Evolutionary conservation across 2,329 filamentous ascomycete genomes (phyloP), one percentile per base, ranked within the genome.

Genomic region (Truncatella angustata): DNA sequence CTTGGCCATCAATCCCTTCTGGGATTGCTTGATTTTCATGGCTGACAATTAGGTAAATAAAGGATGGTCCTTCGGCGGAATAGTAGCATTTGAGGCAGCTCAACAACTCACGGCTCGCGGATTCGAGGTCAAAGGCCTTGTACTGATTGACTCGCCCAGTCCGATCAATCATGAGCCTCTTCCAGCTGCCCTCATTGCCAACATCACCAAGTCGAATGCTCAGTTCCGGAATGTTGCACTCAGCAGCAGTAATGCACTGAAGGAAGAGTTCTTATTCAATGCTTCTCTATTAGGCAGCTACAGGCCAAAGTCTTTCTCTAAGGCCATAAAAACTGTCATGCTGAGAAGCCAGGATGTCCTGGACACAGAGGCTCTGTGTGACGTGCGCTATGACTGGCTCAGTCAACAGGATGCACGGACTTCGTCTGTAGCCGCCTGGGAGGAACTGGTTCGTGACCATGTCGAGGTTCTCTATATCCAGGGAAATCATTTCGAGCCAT

Each of bases 61-160:
- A 51, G 81, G 82, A n/a, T 85, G 81, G 81, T 83, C 77, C 14
- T 79, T 79, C 4, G 82, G 82, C 30, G 80, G 81, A 10, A 77
- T 82, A 36, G 74, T 78, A 48, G 79, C 81, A 12, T 84, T 74
- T 57, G 75, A 80, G 50, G 71, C 70, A 4, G 71, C 73, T 2
- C 67, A 67, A 12, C 66, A 71, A 23, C 62, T 77, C 6, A 65
- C 69, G 21, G 60, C 65, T 24, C 60, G 66, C 24, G 72, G 71
- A 4, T 67, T 73, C 47, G 60, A 57, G 23, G 70, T 74, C 18
- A 64, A 67, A 18, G 67, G 68, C 10, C 60, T 76, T 10, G 61
- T 77, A 9, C 63, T 78, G 12, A 67, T 78, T 21, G 75, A 78
- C 57, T 70, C 73, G 0, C 75, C 75, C 0, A 69, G 68, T 54